Evolutionary conservation across 768 basidiomycete genomes (phyloP).

Genomic region (Chalciporus piperatus): DNA sequence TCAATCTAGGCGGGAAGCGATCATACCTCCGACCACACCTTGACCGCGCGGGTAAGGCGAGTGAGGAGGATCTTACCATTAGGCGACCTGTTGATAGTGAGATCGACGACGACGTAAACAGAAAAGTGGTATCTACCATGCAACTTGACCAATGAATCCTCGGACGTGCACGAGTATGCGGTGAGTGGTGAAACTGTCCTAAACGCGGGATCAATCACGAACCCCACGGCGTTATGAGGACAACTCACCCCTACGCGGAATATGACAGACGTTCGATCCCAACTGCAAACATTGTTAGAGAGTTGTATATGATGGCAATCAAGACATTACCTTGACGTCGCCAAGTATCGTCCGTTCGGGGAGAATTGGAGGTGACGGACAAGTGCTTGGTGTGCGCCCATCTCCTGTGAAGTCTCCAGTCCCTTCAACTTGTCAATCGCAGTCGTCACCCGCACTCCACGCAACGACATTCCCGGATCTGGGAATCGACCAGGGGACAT

Average conservation of each 20-base stretch:
- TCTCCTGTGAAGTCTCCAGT: constrained; percentile 40
- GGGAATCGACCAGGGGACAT: constrained; percentile 33
- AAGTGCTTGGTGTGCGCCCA: constrained; percentile 46
- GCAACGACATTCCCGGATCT: constrained; percentile 35
- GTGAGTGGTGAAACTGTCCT: constrained; percentile 45
- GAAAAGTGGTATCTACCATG: constrained; percentile 35
- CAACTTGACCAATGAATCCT: constrained; percentile 55
- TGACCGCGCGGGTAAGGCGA: constrained; percentile 47
- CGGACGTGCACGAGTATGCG: constrained; percentile 49
- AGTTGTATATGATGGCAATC: background rate
- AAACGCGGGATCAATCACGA: constrained; percentile 13
- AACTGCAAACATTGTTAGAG: constrained; percentile 30
- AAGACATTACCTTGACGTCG: constrained; percentile 46
- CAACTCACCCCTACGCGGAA: constrained; percentile 45
- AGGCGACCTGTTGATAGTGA: constrained; percentile 41
- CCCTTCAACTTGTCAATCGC: constrained; percentile 42
- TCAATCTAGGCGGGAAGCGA: background rate
- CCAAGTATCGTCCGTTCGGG: constrained; percentile 50
- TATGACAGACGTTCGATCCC: constrained; percentile 51
- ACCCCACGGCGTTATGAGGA: constrained; percentile 1
- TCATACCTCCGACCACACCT: constrained; percentile 51
- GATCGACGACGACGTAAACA: background rate
- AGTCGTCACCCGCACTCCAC: constrained; percentile 38
- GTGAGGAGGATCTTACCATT: constrained; percentile 44
- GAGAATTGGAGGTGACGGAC: constrained; percentile 56